phyloP scores from a whole-genome alignment of 1,284 basidiomycete species.

The Trametes versicolor region DNA sequence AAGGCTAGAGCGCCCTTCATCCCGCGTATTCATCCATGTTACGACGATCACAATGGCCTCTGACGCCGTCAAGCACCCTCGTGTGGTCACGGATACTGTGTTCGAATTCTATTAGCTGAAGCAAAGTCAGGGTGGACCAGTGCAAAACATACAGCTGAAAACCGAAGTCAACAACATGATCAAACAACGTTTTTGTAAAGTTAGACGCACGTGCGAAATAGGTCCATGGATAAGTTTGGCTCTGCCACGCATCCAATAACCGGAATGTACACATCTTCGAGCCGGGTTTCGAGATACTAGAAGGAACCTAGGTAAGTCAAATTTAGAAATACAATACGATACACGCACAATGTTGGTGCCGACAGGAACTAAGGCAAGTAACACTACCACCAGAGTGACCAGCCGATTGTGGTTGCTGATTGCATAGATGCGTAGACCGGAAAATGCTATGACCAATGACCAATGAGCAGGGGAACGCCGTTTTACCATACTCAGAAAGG shows the following conservation, averaged over 20 bases:
- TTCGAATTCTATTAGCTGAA: neutral
- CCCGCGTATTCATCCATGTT: constrained; percentile 32
- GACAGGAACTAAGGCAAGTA: constrained; percentile 28
- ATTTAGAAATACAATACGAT: neutral
- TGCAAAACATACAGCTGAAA: neutral
- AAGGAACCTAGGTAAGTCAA: neutral
- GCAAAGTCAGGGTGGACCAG: neutral
- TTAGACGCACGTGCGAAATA: neutral
- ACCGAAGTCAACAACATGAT: neutral
- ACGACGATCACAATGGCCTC: constrained; percentile 31
- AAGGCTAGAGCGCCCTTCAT: constrained; percentile 8
- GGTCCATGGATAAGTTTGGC: neutral
- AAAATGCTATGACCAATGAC: constrained; percentile 16
- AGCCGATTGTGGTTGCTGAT: constrained; percentile 22
- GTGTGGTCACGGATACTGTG: constrained; percentile 25
- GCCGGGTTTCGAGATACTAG: constrained; percentile 2
- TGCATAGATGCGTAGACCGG: constrained; percentile 29
- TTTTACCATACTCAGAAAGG: too few species aligned
- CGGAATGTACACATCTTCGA: neutral
- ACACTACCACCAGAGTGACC: constrained; percentile 21
- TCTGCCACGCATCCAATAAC: neutral
- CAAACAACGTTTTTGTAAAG: neutral
- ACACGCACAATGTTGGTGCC: constrained; percentile 25
- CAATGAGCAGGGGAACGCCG: too few species aligned
- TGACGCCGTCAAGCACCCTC: constrained; percentile 23